Conservation (phyloP, 2,329 filamentous ascomycete genomes). For the Podosphaera leucotricha region DNA sequence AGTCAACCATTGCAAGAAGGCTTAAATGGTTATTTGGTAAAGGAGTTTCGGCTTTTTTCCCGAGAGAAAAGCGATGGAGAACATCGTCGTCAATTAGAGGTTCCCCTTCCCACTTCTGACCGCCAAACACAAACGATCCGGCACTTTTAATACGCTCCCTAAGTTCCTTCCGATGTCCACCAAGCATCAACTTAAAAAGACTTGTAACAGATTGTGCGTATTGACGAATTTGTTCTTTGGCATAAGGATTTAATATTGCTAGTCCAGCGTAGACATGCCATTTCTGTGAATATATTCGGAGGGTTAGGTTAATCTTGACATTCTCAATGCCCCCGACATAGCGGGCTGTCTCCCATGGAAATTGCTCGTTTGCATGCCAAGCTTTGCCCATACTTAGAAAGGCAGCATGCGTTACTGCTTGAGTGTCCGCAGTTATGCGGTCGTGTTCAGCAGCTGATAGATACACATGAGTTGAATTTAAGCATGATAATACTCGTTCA, state of each 20-base stretch:
- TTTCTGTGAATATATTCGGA: slow-evolving; percentile 95
- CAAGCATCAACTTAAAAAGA: slow-evolving; percentile 91
- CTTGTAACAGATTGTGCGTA: slow-evolving; percentile 85
- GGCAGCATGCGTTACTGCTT: slow-evolving; percentile 91
- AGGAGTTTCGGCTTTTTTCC: slow-evolving; percentile 29
- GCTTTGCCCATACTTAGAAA: slow-evolving; percentile 96
- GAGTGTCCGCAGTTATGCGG: slow-evolving; percentile 91
- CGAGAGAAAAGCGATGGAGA: slow-evolving; percentile 71
- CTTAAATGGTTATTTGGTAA: slow-evolving; percentile 85
- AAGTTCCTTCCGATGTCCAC: slow-evolving; percentile 55
- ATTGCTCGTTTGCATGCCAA: slow-evolving; percentile 86
- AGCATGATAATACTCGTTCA: slow-evolving; percentile 56
- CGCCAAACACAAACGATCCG: slow-evolving; percentile 44
- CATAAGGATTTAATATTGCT: slow-evolving; percentile 86
- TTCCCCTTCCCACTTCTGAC: slow-evolving; percentile 31
- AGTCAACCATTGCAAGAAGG: slow-evolving; percentile 90
- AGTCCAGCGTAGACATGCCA: slow-evolving; percentile 99
- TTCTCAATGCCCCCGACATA: slow-evolving; percentile 97
- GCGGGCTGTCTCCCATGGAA: slow-evolving; percentile 89
- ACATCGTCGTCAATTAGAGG: slow-evolving; percentile 45
- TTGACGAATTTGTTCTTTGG: slow-evolving; percentile 77
- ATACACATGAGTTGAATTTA: slow-evolving; percentile 67
- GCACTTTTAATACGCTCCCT: slow-evolving; percentile 55
- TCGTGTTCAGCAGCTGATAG: slow-evolving; percentile 77
- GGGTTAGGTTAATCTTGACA: slow-evolving; percentile 93